Base-by-base conservation (phyloP, 73 alveolate species). In the Symbiodinium natans region DNA sequence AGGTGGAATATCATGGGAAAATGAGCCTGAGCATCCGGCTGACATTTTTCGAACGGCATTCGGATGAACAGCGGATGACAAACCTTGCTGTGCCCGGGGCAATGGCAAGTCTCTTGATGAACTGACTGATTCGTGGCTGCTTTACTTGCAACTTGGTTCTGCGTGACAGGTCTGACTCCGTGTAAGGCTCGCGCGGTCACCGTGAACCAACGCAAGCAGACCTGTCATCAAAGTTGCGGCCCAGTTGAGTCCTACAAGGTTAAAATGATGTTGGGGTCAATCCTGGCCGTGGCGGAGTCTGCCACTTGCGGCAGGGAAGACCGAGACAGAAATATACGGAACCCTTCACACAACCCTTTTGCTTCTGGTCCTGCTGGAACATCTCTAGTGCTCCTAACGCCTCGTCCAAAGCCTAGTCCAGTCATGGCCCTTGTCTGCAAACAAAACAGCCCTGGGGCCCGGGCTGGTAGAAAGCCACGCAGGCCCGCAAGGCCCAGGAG, bases 1-100 rank as follows among this genome's bases (percentile, higher is more conserved):
- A n/a, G 68, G 17, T 21, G 5, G 21, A 21, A 52, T 52, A 27
- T 27, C 68, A 52, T 52, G 68, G 68, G 21, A 27, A 10, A 7
- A 11, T 21, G 68, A 52, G 59, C 13, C 77, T 63, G 77, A 27
- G 77, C 34, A 21, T 63, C 15, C 77, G 15, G 39, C 77, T 63
- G 77, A 63, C 77, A 63, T 11, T 2, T 63, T 27, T 63, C 77
- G 77, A 63, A 63, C 15, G 77, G 77, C 77, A 27, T 63, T 63
- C 77, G 31, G 77, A 63, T 63, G 77, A 63, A 63, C 77, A 63
- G 36, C 77, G 77, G 77, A 63, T 63, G 77, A 63, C 77, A 63
- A 63, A 63, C 77, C 77, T 63, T 23, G 77, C 13, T 52, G 2
- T 10, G 5, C 68, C 21, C 21, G n/a, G 29, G 21, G 17, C 29